phyloP scores from a whole-genome alignment of 495 filamentous ascomycete species.

The Rostrohypoxylon terebratum region DNA sequence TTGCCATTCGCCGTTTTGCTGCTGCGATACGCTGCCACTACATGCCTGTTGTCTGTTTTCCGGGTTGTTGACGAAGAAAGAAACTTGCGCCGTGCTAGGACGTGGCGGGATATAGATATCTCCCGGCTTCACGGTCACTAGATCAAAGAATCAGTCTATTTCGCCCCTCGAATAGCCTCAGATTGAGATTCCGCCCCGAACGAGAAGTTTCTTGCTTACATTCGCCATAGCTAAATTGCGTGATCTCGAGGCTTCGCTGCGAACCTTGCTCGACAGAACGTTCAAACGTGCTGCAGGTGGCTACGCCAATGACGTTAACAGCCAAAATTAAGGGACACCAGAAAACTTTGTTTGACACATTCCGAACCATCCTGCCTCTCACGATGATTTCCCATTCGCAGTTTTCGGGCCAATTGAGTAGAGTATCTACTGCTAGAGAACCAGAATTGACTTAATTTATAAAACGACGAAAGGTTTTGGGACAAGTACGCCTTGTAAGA shows the following conservation, averaged over 20 bases:
- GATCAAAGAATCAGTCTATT: not conserved
- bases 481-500: not conserved
- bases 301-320: not conserved
- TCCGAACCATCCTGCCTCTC: not conserved
- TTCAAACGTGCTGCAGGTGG: not conserved
- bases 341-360: not conserved
- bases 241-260: not conserved
- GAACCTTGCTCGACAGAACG: constrained; percentile 2
- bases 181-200: not conserved
- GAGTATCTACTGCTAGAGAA: not conserved
- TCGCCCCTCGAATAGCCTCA: not conserved
- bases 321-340: not conserved
- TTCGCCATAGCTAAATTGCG: constrained; percentile 3
- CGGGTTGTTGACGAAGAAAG: constrained; percentile 18
- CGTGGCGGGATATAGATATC: constrained; percentile 30
- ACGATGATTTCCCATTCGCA: not conserved
- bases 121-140: constrained; percentile 15
- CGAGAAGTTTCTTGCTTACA: not conserved
- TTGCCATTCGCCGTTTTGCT: constrained; percentile 22
- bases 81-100: constrained; percentile 10
- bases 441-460: not conserved
- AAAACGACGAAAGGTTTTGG: not conserved
- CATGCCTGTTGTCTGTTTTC: constrained; percentile 15
- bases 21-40: constrained; percentile 12
- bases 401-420: not conserved